Percentiles rank a stretch among this genome's conserved stretches.
Conservation (phyloP, 441 rosid species). For the Isatis lusitanica region DNA sequence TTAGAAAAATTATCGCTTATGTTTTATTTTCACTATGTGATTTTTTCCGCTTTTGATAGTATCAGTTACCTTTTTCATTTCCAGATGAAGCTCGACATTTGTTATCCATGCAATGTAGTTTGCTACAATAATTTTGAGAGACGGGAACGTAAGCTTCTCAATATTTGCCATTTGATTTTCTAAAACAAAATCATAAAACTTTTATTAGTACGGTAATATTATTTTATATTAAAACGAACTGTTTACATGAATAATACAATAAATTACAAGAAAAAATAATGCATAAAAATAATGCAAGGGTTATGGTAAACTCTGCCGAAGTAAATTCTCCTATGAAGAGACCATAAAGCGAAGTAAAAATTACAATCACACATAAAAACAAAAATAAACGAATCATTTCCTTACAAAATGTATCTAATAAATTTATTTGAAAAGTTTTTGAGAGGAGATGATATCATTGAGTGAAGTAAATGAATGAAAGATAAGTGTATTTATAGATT, state of each 20-base stretch:
- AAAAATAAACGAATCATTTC: neutral
- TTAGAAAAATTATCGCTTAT: neutral
- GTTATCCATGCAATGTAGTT: neutral
- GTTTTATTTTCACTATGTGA: neutral
- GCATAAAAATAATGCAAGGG: neutral
- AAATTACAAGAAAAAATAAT: neutral
- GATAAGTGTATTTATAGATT: neutral
- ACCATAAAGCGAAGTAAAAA: neutral
- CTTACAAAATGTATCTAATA: neutral
- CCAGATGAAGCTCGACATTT: neutral
- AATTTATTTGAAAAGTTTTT: neutral
- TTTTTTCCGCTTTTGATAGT: neutral
- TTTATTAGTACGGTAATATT: too few species aligned
- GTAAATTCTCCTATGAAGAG: neutral
- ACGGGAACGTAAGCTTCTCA: neutral
- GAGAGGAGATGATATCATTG: neutral
- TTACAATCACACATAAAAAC: neutral
- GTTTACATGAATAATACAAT: neutral
- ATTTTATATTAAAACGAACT: neutral
- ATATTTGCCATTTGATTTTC: neutral
- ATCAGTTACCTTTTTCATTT: neutral
- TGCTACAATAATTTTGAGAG: neutral
- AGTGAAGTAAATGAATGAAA: neutral
- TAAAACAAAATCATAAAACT: neutral
- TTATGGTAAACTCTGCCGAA: neutral